A percentile compares a stretch with the other conserved stretches of the same genome.
Conservation (phyloP, 2,329 filamentous ascomycete species). For the Domatiomyces catenatus region DNA sequence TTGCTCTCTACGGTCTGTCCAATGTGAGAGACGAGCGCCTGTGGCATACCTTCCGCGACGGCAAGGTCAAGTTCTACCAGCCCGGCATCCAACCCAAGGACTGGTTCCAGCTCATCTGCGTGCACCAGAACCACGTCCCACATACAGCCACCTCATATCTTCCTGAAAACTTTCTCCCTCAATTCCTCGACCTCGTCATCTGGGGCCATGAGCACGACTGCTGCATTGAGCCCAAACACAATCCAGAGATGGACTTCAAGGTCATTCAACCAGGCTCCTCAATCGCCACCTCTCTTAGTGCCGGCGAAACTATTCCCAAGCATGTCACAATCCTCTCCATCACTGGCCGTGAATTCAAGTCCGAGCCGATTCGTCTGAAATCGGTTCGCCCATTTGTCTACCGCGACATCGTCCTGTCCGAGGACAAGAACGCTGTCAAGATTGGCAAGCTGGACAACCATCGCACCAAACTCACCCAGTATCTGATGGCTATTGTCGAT, state of each 20-base stretch:
- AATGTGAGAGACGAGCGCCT: slow-evolving; percentile 93
- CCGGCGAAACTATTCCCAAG: slow-evolving; percentile 79
- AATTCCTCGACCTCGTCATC: slow-evolving; percentile 78
- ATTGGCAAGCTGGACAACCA: slow-evolving; percentile 73
- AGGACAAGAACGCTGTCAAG: slow-evolving; percentile 60
- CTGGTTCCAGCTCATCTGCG: slow-evolving; percentile 91
- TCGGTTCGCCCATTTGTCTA: slow-evolving; percentile 84
- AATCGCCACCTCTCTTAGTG: slow-evolving; percentile 79
- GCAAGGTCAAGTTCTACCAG: slow-evolving; percentile 84
- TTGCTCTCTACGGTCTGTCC: slow-evolving; percentile 85
- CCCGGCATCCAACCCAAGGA: slow-evolving; percentile 65
- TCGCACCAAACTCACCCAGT: slow-evolving; percentile 59
- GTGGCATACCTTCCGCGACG: slow-evolving; percentile 82
- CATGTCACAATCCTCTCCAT: slow-evolving; percentile 76
- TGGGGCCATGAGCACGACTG: slow-evolving; percentile 99
- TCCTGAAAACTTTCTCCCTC: slow-evolving; percentile 80
- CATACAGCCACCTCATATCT: slow-evolving; percentile 88
- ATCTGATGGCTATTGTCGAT: slow-evolving; percentile 63
- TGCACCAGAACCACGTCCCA: slow-evolving; percentile 92
- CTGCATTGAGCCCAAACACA: slow-evolving; percentile 65
- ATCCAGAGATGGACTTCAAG: slow-evolving; percentile 77
- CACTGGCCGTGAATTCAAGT: slow-evolving; percentile 65
- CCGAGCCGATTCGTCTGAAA: slow-evolving; percentile 69
- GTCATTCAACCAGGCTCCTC: slow-evolving; percentile 98
- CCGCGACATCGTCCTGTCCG: slow-evolving; percentile 60